phyloP scores from a whole-genome alignment of 306 rosid species.

The Morella rubra region DNA sequence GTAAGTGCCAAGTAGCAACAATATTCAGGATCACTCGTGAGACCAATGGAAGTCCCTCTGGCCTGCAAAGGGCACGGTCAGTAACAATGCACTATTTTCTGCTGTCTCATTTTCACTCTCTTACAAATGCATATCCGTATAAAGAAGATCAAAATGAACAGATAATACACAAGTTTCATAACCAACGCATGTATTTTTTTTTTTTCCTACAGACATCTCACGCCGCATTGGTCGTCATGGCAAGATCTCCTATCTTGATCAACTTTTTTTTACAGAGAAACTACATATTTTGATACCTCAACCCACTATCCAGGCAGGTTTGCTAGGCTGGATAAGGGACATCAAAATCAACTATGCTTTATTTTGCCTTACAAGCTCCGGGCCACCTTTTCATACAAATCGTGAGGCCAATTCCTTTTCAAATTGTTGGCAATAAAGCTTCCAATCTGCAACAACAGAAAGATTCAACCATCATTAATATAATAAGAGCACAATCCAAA shows the following conservation, averaged over 20 bases:
- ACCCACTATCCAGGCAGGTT: not conserved
- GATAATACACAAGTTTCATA: not conserved
- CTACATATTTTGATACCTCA: slow-evolving; percentile 1
- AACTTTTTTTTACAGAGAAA: not conserved
- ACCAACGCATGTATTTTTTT: not conserved
- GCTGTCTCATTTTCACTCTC: not conserved
- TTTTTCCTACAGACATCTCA: not conserved
- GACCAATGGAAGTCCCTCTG: not conserved
- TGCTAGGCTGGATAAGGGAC: not conserved
- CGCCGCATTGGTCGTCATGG: not conserved
- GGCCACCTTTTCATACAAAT: slow-evolving; percentile 87
- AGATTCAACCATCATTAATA: slow-evolving; percentile 15
- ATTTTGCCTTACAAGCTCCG: slow-evolving; percentile 63
- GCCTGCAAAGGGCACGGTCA: not conserved
- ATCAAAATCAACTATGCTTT: slow-evolving; percentile 2
- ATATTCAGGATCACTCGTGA: not conserved
- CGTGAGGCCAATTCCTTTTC: slow-evolving; percentile 90
- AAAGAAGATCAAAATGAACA: not conserved
- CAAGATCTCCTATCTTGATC: not conserved
- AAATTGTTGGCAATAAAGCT: slow-evolving; percentile 84
- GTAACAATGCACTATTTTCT: not conserved
- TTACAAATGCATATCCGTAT: not conserved
- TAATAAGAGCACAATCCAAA: too few species aligned
- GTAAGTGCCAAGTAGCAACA: not conserved
- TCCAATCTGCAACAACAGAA: slow-evolving; percentile 67